Evolutionary conservation across 768 basidiomycete genomes (phyloP).

Genomic region (Xerocomus potaroensis): DNA sequence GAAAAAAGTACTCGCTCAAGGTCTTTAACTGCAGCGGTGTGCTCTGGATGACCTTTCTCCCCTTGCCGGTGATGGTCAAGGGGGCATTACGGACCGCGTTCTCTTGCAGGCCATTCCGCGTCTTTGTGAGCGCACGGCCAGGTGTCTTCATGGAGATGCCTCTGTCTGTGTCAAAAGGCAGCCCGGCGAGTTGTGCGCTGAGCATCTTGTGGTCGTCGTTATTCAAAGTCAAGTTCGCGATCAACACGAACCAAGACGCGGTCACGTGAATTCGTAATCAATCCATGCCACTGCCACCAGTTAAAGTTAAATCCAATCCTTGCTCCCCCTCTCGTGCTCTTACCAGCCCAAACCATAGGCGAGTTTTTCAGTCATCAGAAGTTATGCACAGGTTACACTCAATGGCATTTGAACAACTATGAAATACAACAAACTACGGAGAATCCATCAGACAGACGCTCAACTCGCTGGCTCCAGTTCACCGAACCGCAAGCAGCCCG

Average conservation of each 20-base stretch:
- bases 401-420: no score
- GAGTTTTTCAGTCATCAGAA: no score
- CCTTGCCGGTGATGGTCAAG: conserved; percentile 43
- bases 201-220: conserved; percentile 23
- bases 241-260: conserved; percentile 21
- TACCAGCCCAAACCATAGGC: no score
- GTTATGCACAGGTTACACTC: no score
- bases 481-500: conserved; percentile 27
- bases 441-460: conserved; percentile 65
- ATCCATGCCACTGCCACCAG: no score
- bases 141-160: conserved; percentile 46
- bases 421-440: no score
- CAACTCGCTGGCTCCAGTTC: conserved; percentile 45
- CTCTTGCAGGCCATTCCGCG: conserved; percentile 41
- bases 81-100: conserved; percentile 41
- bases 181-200: conserved; percentile 19
- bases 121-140: conserved; percentile 41
- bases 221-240: not conserved
- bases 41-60: conserved; percentile 36
- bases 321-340: no score
- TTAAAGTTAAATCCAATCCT: no score
- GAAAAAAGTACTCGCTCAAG: conserved; percentile 20
- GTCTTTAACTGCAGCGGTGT: conserved; percentile 34
- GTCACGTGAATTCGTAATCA: conserved; percentile 21
- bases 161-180: conserved; percentile 28